Conservation (phyloP, 306 rosid species). For the Geum urbanum region DNA sequence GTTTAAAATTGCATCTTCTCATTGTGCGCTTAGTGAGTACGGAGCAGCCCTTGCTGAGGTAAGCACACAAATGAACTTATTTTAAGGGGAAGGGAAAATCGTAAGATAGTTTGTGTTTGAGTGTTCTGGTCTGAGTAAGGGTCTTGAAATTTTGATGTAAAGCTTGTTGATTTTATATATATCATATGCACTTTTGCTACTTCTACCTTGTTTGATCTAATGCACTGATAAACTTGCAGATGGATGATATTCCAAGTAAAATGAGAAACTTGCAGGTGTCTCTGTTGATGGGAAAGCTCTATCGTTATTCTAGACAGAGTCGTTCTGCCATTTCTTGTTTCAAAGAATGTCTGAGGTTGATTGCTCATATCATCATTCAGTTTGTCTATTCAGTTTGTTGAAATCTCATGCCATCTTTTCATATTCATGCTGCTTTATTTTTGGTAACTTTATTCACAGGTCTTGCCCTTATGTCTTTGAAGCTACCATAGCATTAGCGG, state of each 20-base stretch:
- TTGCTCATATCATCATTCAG: conserved; percentile 12
- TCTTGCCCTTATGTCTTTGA: conserved; percentile 81
- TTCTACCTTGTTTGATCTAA: not conserved
- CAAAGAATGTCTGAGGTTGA: conserved; percentile 93
- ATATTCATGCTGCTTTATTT: conserved; percentile 19
- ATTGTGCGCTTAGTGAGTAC: conserved; percentile 62
- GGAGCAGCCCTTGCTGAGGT: conserved; percentile 91
- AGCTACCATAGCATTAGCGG: conserved; percentile 84
- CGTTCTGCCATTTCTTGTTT: conserved; percentile 85
- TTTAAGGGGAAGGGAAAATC: not conserved
- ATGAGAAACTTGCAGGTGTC: conserved; percentile 82
- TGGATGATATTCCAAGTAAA: conserved; percentile 89
- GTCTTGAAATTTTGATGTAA: not conserved
- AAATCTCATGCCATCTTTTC: conserved; percentile 10
- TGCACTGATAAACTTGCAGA: conserved; percentile 41
- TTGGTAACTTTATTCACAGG: conserved; percentile 44
- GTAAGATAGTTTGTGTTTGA: not conserved
- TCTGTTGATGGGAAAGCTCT: conserved; percentile 84
- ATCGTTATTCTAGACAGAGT: conserved; percentile 72
- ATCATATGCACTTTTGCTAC: conserved; percentile 6
- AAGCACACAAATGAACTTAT: not conserved
- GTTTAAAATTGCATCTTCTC: conserved; percentile 88
- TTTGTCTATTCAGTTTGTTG: conserved; percentile 18
- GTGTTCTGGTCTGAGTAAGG: not conserved
- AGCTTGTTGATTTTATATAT: too few species aligned